Evolutionary conservation across 345 rosid genomes (phyloP).

Genomic region (Hevea brasiliensis): DNA sequence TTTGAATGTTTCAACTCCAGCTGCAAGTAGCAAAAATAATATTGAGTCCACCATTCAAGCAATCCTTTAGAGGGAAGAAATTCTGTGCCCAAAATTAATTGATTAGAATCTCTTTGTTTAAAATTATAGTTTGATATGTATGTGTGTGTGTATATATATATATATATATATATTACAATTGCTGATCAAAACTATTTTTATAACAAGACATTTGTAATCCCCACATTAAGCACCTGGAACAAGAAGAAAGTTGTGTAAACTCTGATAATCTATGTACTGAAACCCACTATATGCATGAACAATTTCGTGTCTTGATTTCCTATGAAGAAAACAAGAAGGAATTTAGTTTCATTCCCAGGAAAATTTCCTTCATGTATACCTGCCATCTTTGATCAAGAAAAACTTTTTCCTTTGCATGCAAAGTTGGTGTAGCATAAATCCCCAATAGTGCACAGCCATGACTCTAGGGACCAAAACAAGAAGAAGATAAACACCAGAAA

Average conservation of each 20-base stretch:
- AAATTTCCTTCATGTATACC: slow-evolving; percentile 42
- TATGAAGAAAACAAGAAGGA: background rate
- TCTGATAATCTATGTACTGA: background rate
- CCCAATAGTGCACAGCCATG: slow-evolving; percentile 93
- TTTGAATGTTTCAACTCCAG: background rate
- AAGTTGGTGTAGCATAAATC: slow-evolving; percentile 79
- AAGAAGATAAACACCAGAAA: slow-evolving; percentile 9
- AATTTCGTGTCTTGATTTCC: background rate
- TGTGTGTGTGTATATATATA: too few relatives aligned
- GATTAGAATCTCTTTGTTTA: too few relatives aligned
- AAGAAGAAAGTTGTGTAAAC: background rate
- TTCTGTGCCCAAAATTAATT: background rate
- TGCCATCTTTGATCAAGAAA: slow-evolving; percentile 94
- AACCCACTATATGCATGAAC: background rate
- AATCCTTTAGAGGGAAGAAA: background rate
- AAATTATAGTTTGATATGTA: too few relatives aligned
- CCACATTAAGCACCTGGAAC: background rate
- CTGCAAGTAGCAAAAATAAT: background rate
- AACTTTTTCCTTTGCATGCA: slow-evolving; percentile 75
- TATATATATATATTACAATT: background rate
- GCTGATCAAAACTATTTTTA: background rate
- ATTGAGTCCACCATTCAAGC: background rate
- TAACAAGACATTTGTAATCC: background rate
- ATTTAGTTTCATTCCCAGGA: background rate
- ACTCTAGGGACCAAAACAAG: slow-evolving; percentile 53